Conservation (phyloP, 1,284 basidiomycete species). For the Rhodotorula sp. region DNA sequence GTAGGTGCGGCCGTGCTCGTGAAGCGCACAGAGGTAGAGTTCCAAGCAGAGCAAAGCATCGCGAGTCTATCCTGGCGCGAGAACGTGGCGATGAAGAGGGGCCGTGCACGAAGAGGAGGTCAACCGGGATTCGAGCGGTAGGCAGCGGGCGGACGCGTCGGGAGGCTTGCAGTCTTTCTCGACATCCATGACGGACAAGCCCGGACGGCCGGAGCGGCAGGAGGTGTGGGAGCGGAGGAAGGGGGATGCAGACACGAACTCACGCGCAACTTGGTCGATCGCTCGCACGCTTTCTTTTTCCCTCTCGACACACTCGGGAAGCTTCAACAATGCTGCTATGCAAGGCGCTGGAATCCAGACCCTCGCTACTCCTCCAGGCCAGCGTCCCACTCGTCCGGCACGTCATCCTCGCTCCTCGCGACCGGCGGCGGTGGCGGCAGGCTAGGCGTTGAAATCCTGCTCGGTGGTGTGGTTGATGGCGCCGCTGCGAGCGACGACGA, state of each 20-base stretch:
- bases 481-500: neutral
- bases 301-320: neutral
- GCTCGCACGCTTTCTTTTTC: too few relatives aligned
- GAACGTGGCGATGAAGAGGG: too few relatives aligned
- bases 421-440: slow-evolving; percentile 8
- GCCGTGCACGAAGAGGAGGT: neutral
- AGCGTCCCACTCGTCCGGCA: slow-evolving; percentile 38
- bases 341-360: neutral
- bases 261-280: too few relatives aligned
- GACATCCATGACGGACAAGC: too few relatives aligned
- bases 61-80: neutral
- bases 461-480: neutral
- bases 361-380: slow-evolving; percentile 7
- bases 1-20: neutral
- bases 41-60: neutral
- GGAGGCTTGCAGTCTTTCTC: too few relatives aligned
- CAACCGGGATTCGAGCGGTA: neutral
- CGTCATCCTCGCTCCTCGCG: slow-evolving; percentile 13
- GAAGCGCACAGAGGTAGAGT: neutral
- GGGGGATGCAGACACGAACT: too few relatives aligned
- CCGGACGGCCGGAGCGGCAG: too few relatives aligned
- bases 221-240: too few relatives aligned
- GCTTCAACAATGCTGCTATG: neutral
- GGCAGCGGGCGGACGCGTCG: too few relatives aligned
- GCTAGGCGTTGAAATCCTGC: slow-evolving; percentile 12